A percentile compares a stretch with the other conserved stretches of the same genome.
Conservation (phyloP, 352 stramenopile species). For the Phytophthora hybrid region DNA sequence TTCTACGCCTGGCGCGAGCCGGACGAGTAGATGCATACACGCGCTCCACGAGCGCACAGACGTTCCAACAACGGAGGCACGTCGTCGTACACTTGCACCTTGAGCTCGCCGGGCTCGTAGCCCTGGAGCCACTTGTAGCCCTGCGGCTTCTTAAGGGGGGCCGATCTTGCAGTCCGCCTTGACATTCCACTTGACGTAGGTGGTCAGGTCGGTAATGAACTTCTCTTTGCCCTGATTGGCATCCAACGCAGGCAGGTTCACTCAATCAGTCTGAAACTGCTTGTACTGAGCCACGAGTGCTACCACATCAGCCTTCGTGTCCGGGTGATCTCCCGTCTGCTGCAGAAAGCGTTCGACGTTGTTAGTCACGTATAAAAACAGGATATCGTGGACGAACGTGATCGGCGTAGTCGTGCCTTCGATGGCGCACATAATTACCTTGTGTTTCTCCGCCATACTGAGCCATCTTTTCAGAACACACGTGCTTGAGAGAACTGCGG, state of each 20-base stretch:
- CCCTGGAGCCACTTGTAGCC: slow-evolving; percentile 91
- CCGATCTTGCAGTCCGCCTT: slow-evolving; percentile 85
- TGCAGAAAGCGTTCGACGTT: slow-evolving; percentile 69
- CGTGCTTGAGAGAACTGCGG: slow-evolving; percentile 53
- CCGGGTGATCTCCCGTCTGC: slow-evolving; percentile 58
- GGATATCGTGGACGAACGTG: slow-evolving; percentile 95
- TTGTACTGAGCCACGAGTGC: slow-evolving; percentile 58
- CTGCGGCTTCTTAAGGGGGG: slow-evolving; percentile 90
- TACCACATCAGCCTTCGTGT: slow-evolving; percentile 60
- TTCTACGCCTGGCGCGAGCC: slow-evolving; percentile 90
- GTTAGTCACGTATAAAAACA: slow-evolving; percentile 92
- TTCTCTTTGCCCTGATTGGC: slow-evolving; percentile 28
- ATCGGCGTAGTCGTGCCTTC: slow-evolving; percentile 97
- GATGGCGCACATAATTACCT: slow-evolving; percentile 96
- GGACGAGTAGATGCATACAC: slow-evolving; percentile 95
- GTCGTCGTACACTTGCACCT: slow-evolving; percentile 93
- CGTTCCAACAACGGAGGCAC: slow-evolving; percentile 89
- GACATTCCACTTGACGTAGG: slow-evolving; percentile 83
- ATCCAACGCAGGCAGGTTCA: slow-evolving; percentile 41
- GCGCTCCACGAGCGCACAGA: slow-evolving; percentile 74
- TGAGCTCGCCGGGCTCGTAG: slow-evolving; percentile 88
- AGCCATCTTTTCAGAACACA: slow-evolving; percentile 32
- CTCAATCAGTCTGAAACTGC: slow-evolving; percentile 44
- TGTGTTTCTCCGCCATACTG: slow-evolving; percentile 81
- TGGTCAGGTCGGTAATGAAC: slow-evolving; percentile 46